A percentile compares a stretch with the other conserved stretches of the same genome.
Evolutionary conservation across 352 stramenopile genomes (phyloP).

Genomic region (Globisporangium megalacanthum): DNA sequence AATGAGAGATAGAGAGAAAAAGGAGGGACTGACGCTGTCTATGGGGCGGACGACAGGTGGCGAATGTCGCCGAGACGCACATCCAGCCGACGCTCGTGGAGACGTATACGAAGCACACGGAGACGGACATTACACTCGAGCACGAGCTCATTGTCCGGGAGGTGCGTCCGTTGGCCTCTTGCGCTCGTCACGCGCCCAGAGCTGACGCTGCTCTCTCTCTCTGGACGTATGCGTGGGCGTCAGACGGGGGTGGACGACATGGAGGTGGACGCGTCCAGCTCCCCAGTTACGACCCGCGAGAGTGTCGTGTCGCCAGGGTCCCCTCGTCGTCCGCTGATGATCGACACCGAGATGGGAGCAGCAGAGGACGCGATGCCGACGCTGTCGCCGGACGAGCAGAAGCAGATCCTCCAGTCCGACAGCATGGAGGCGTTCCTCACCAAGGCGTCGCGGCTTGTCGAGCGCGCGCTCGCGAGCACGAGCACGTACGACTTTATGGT

Average conservation of each 20-base stretch:
- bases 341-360: constrained; percentile 41
- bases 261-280: constrained; percentile 31
- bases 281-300: constrained; percentile 24
- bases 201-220: neutral
- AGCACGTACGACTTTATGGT: constrained; percentile 84
- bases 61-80: constrained; percentile 70
- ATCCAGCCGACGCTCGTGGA: constrained; percentile 78
- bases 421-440: constrained; percentile 71
- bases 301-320: constrained; percentile 26
- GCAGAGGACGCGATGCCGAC: constrained; percentile 15
- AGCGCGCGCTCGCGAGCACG: constrained; percentile 68
- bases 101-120: constrained; percentile 80
- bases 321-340: constrained; percentile 35
- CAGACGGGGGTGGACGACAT: constrained; percentile 28
- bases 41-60: constrained; percentile 21
- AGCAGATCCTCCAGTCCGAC: constrained; percentile 64
- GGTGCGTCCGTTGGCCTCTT: constrained; percentile 8
- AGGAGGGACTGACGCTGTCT: neutral
- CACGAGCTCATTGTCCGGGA: constrained; percentile 64
- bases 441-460: constrained; percentile 74
- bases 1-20: neutral
- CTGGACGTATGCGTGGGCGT: neutral
- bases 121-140: constrained; percentile 81
- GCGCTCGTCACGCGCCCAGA: no score
- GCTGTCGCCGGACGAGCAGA: constrained; percentile 56